Evolutionary conservation across 352 stramenopile species (phyloP), one percentile per base, ranked within the genome.

Genomic region (Globisporangium nunn): DNA sequence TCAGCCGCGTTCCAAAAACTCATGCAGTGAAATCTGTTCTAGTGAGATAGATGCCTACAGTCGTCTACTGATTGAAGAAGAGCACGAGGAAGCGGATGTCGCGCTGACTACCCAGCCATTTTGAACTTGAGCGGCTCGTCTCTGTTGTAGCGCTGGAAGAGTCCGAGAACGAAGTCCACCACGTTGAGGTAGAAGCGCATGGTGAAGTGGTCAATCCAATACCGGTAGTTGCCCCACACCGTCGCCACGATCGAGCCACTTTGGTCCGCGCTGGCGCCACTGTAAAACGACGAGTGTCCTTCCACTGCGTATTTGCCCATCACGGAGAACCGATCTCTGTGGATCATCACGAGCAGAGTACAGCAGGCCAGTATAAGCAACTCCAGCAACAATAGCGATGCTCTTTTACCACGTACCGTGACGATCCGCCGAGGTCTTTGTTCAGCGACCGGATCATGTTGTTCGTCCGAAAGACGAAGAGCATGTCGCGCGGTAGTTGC

Each of bases 391-490:
- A 6, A 45, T 30, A 44, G 23, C 40, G 44, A 52, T 28, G 8
- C 14, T 7, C 8, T 40, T 14, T 11, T 11, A 40, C 6, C 35
- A 44, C 62, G 40, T 49, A 88, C 72, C 80, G 72, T 0, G 75
- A 91, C 3, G 81, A 87, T 10, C 87, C 85, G 39, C 85, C 85
- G 0, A 95, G 63, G 23, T 92, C 82, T 53, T 96, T 95, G 69
- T 97, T 97, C 28, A 97, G 66, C 28, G 81, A 71, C 6, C 89
- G 85, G 45, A 96, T 86, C 74, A 97, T 93, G 60, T 96, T 96
- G 66, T 91, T 95, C 23, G 84, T 95, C 33, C 87, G 84, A 47
- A 96, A 91, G 17, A 97, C 81, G 54, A 96, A 97, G 14, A 96
- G 60, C 81, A 97, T 93, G 55, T 97, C 89, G 6, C 85, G 76